phyloP scores from a whole-genome alignment of 345 rosid species.

The Eucalyptus erythrocorys region DNA sequence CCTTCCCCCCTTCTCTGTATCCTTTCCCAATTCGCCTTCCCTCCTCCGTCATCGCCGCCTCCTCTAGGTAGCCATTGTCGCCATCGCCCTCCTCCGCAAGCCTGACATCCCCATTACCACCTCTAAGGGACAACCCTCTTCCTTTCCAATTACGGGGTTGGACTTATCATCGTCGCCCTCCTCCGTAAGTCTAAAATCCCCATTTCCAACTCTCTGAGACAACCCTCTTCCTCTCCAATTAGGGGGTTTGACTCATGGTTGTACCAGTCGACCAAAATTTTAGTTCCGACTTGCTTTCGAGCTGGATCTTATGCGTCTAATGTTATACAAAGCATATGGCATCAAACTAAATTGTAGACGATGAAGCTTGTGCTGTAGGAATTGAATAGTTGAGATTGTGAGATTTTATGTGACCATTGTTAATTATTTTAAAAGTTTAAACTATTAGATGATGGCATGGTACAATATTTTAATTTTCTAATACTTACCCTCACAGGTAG shows the following conservation, averaged over 20 bases:
- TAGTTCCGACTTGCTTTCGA: neutral
- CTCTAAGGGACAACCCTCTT: neutral
- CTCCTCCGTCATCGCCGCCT: neutral
- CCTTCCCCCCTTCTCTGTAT: neutral
- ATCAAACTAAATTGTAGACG: neutral
- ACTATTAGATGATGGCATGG: neutral
- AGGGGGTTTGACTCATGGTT: neutral
- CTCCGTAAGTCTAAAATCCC: neutral
- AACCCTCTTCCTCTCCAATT: neutral
- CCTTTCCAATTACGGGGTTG: neutral
- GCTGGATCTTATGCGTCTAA: neutral
- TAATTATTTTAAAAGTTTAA: no score
- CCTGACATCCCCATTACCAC: neutral
- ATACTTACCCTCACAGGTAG: neutral
- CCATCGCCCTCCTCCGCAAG: neutral
- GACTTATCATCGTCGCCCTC: neutral
- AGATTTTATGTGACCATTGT: no score
- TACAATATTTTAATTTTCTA: no score
- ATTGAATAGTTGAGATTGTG: neutral
- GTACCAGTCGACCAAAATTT: neutral
- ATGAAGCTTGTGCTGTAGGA: neutral
- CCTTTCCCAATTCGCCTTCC: neutral
- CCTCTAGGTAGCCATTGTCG: neutral
- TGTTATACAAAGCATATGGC: neutral
- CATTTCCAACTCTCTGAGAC: neutral